A percentile compares a stretch with the other conserved stretches of the same genome.
Conservation (phyloP, 192 early-diverging fungal genomes). For the Rhizoclosmatium globosum region DNA sequence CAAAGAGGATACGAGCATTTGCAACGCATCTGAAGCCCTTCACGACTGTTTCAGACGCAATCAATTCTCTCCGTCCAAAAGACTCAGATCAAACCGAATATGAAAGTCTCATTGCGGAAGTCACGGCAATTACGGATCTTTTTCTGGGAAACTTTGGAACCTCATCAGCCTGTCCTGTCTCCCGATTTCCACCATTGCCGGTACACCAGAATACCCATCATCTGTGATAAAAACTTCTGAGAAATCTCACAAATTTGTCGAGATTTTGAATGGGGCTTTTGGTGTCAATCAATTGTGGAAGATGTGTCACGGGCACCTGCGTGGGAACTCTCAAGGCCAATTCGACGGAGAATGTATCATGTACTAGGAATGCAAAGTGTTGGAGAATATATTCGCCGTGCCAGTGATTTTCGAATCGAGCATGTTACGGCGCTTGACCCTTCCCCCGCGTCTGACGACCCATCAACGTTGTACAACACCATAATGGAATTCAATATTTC, state of each 20-base stretch:
- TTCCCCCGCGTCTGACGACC: neutral
- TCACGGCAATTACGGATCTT: slow-evolving; percentile 13
- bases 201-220: neutral
- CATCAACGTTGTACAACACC: neutral
- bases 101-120: slow-evolving; percentile 6
- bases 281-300: slow-evolving; percentile 39
- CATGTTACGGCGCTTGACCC: neutral
- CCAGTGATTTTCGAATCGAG: slow-evolving; percentile 22
- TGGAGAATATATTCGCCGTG: slow-evolving; percentile 18
- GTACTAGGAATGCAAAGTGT: slow-evolving; percentile 9
- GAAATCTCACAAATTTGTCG: slow-evolving; percentile 40
- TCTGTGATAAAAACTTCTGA: neutral
- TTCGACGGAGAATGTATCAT: slow-evolving; percentile 31
- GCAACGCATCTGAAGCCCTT: neutral
- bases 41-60: neutral
- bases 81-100: neutral
- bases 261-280: slow-evolving; percentile 29
- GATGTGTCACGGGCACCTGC: slow-evolving; percentile 21
- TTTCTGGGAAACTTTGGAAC: neutral
- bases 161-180: neutral
- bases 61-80: slow-evolving; percentile 12
- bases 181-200: neutral
- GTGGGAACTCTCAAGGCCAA: slow-evolving; percentile 30
- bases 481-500: neutral
- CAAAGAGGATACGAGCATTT: slow-evolving; percentile 1